Conservation (phyloP, 495 filamentous ascomycete genomes). For the Astrocystis sublimbata region DNA sequence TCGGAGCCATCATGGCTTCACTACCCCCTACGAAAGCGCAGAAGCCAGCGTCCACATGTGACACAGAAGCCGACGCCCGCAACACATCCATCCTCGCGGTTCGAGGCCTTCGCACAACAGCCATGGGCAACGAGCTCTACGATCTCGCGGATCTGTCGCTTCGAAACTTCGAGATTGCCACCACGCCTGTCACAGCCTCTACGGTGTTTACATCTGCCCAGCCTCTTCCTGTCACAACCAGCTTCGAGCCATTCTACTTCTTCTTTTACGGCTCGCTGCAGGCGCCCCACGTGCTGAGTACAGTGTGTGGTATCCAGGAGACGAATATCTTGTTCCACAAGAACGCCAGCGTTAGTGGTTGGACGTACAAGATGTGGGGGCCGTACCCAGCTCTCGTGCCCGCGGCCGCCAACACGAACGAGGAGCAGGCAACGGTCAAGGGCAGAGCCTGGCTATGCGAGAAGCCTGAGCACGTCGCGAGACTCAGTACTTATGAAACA, state of each 20-base stretch:
- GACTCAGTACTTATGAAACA: constrained; percentile 15
- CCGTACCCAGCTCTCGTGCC: constrained; percentile 22
- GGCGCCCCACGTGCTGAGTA: not conserved
- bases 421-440: constrained; percentile 6
- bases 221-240: not conserved
- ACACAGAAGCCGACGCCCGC: not conserved
- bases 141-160: not conserved
- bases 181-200: not conserved
- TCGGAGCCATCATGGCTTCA: not conserved
- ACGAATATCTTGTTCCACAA: not conserved
- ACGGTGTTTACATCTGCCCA: not conserved
- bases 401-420: not conserved
- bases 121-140: not conserved
- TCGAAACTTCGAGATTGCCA: not conserved
- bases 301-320: not conserved
- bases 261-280: constrained; percentile 34
- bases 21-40: not conserved
- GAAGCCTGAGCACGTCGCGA: constrained; percentile 2
- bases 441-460: constrained; percentile 24
- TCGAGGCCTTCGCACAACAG: constrained; percentile 8
- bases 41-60: not conserved
- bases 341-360: constrained; percentile 18
- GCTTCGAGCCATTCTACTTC: constrained; percentile 32
- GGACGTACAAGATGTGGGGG: constrained; percentile 24
- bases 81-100: constrained; percentile 3